Percentiles rank a stretch among this genome's conserved stretches.
Evolutionary conservation across 805 yeast genomes (phyloP).

Genomic region (Cyberlindnera xylosilytica): DNA sequence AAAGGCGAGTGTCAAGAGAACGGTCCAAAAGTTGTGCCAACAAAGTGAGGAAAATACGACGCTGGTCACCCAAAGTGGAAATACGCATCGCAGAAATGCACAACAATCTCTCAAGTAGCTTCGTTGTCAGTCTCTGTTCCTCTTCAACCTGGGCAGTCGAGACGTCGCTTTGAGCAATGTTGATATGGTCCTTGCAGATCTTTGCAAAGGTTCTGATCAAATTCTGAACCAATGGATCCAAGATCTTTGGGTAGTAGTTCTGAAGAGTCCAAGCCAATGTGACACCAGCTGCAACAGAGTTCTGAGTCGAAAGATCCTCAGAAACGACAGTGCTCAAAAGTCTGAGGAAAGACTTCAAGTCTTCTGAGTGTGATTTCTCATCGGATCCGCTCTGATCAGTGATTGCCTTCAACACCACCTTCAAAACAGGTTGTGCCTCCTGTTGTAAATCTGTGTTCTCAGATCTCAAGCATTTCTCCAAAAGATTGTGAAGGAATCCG

Average conservation of each 20-base stretch:
- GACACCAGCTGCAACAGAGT: conserved; percentile 84
- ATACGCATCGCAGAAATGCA: conserved; percentile 79
- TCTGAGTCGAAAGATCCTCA: conserved; percentile 70
- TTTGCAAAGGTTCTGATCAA: conserved; percentile 87
- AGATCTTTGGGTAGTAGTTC: conserved; percentile 63
- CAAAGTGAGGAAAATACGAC: conserved; percentile 81
- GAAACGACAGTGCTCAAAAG: conserved; percentile 65
- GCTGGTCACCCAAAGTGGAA: conserved; percentile 85
- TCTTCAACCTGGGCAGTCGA: conserved; percentile 44
- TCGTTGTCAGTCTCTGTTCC: conserved; percentile 79
- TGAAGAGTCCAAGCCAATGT: conserved; percentile 81
- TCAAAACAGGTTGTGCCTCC: conserved; percentile 70
- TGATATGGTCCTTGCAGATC: conserved; percentile 83
- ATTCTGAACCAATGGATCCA: conserved; percentile 72
- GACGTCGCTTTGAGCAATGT: conserved; percentile 42
- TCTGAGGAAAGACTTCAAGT: conserved; percentile 57
- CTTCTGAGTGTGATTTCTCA: conserved; percentile 57
- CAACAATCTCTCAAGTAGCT: conserved; percentile 69
- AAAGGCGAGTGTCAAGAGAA: conserved; percentile 71
- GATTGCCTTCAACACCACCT: conserved; percentile 66
- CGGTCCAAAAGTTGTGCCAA: conserved; percentile 89
- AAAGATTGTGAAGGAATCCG: conserved; percentile 61
- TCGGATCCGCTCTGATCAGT: conserved; percentile 42
- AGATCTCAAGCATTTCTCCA: conserved; percentile 78
- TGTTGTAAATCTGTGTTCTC: conserved; percentile 87